Conservation (phyloP, 2,329 filamentous ascomycete species). For the Colletotrichum incanum region DNA sequence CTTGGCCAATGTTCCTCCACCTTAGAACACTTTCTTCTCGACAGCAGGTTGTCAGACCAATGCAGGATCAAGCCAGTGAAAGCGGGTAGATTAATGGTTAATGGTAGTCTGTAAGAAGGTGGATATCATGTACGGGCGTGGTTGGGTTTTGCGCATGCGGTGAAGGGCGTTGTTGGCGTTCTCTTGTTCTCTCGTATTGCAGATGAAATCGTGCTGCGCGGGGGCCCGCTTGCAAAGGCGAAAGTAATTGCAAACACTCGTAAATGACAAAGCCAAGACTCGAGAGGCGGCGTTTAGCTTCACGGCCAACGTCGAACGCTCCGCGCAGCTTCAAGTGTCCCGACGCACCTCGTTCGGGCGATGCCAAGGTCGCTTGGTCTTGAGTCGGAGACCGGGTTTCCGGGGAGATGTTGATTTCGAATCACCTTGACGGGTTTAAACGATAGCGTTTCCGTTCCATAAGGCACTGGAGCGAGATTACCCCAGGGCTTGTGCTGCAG, state of each 20-base stretch:
- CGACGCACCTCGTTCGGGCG: constrained; percentile 7
- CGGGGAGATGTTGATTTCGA: constrained; percentile 13
- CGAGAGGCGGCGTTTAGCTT: neutral
- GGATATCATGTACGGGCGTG: constrained; percentile 12
- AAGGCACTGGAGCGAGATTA: neutral
- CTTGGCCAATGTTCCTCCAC: neutral
- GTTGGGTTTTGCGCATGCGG: constrained; percentile 22
- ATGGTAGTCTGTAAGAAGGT: constrained; percentile 2
- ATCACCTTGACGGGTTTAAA: neutral
- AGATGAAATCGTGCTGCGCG: neutral
- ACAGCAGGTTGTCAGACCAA: constrained; percentile 4
- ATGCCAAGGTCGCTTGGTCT: constrained; percentile 31
- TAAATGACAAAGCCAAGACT: neutral
- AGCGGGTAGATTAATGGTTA: neutral
- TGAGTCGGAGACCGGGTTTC: constrained; percentile 12
- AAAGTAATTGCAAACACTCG: neutral
- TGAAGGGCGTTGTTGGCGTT: constrained; percentile 11
- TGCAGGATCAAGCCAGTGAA: constrained; percentile 14
- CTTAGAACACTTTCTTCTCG: neutral
- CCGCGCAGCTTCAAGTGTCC: neutral
- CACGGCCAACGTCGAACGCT: neutral
- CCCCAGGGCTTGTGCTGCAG: neutral
- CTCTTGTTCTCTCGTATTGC: constrained; percentile 19
- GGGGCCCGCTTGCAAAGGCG: constrained; percentile 16
- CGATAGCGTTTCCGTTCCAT: neutral